Evolutionary conservation across 2,329 filamentous ascomycete genomes (phyloP), one percentile per base, ranked within the genome.

Genomic region (Lecanoromycetidae sp.): DNA sequence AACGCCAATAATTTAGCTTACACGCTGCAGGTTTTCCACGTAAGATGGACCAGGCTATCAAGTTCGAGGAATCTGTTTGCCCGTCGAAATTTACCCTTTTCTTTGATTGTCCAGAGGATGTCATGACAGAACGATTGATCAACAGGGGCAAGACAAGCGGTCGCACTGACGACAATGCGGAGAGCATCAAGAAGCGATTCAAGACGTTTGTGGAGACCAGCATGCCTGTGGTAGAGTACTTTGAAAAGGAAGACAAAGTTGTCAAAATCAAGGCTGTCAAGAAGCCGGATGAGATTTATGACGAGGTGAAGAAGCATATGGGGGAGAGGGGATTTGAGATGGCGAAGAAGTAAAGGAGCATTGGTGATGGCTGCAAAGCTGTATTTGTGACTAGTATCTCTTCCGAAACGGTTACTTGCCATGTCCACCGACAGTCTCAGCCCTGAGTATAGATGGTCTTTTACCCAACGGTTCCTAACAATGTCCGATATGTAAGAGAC

Each of bases 121-220:
- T 87, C 58, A 91, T 98, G 86, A 76, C 90, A 71, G 67, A 75
- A 60, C 76, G 90, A 25, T 70, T 98, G 55, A 68, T 96, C 55
- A 82, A 94, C 70, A 77, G 90, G 42, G 91, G 90, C 53, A 85
- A 94, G 79, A 96, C 90, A 13, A 88, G 83, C 60, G 91, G 91
- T 34, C 76, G 91, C 54, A 72, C 82, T 42, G 91, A 98, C 66
- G 91, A 98, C 69, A 98, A 98, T 63, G 82, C 80, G 47, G 91
- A 94, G 68, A 87, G 81, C 60, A 98, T 96, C 65, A 82, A 84
- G 71, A 98, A 98, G 80, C 78, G 91, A 48, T 98, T 98, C 75
- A 80, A 79, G 61, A 88, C 83, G 3, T 98, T 96, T 62, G 71
- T 93, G 58, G 87, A 96, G 67, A 94, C 87, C 2, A 94, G 87